Evolutionary conservation across 2,329 filamentous ascomycete species (phyloP).

Genomic region (Claviceps paspali): DNA sequence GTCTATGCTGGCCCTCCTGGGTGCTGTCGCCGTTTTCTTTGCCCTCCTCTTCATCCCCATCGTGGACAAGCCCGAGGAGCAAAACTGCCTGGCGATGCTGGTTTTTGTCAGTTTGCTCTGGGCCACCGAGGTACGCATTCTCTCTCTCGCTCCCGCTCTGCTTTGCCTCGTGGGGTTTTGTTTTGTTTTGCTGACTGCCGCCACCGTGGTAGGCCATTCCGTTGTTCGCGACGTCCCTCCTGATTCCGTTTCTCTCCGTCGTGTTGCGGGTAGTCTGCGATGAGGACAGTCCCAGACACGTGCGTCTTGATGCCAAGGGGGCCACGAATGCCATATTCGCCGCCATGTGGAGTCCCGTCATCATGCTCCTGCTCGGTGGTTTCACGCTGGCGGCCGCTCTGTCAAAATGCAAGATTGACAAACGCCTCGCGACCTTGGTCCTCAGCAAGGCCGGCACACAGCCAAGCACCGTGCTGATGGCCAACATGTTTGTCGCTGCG

Average conservation of each 20-base stretch:
- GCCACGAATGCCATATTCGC: slow-evolving; percentile 78
- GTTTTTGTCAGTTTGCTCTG: slow-evolving; percentile 87
- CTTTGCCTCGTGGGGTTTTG: too few relatives aligned
- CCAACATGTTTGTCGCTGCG: slow-evolving; percentile 96
- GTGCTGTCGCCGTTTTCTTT: slow-evolving; percentile 58
- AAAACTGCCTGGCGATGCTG: slow-evolving; percentile 88
- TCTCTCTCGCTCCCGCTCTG: neutral
- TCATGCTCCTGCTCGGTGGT: slow-evolving; percentile 91
- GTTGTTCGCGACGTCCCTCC: slow-evolving; percentile 85
- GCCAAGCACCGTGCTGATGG: slow-evolving; percentile 78
- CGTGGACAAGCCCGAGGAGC: slow-evolving; percentile 76
- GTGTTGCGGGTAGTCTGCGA: slow-evolving; percentile 70
- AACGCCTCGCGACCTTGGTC: slow-evolving; percentile 90
- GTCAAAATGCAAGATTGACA: slow-evolving; percentile 95
- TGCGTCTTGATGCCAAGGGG: slow-evolving; percentile 60
- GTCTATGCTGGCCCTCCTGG: slow-evolving; percentile 62
- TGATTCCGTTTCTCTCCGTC: slow-evolving; percentile 88
- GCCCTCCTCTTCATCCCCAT: slow-evolving; percentile 63
- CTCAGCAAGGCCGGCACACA: slow-evolving; percentile 90
- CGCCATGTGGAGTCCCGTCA: slow-evolving; percentile 98
- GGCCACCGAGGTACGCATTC: slow-evolving; percentile 81
- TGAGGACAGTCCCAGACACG: slow-evolving; percentile 42
- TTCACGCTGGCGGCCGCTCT: slow-evolving; percentile 92
- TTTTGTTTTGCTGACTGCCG: too few relatives aligned
- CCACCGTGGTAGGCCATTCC: slow-evolving; percentile 74